phyloP scores from a whole-genome alignment of 441 rosid species.

The Geranium incanum region DNA sequence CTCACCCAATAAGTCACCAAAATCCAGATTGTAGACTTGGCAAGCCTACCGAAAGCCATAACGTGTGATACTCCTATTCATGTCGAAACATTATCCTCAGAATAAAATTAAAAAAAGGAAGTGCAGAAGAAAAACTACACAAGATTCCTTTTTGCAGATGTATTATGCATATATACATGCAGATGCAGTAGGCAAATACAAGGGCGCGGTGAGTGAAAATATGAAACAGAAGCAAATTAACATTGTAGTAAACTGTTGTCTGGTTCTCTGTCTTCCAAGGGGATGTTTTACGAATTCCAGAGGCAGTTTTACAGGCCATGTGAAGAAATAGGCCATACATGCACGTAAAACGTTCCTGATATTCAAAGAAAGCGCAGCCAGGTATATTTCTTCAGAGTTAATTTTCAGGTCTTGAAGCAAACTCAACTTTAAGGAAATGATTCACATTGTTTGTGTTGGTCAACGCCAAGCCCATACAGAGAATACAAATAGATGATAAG shows the following conservation, averaged over 20 bases:
- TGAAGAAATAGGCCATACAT: not conserved
- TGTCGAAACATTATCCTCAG: not conserved
- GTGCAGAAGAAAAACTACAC: too few species aligned
- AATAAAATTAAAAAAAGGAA: not conserved
- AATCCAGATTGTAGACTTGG: not conserved
- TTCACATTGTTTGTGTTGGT: slow-evolving; percentile 17
- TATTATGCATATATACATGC: too few species aligned
- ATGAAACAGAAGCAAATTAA: not conserved
- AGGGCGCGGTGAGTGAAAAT: too few species aligned
- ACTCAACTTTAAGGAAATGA: not conserved
- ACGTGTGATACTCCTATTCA: not conserved
- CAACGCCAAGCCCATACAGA: slow-evolving; percentile 1
- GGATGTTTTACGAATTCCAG: not conserved
- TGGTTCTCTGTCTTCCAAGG: not conserved
- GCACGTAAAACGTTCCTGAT: not conserved
- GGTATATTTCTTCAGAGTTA: not conserved
- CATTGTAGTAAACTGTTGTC: not conserved
- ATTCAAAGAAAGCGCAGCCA: not conserved
- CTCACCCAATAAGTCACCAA: not conserved
- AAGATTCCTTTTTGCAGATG: too few species aligned
- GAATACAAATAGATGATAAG: not conserved
- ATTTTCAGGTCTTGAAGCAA: slow-evolving; percentile 20
- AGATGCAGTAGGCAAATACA: too few species aligned
- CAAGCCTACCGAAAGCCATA: not conserved
- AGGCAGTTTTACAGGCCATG: not conserved